phyloP scores from a whole-genome alignment of 2,329 filamentous ascomycete species.

The Penicillium sp. region DNA sequence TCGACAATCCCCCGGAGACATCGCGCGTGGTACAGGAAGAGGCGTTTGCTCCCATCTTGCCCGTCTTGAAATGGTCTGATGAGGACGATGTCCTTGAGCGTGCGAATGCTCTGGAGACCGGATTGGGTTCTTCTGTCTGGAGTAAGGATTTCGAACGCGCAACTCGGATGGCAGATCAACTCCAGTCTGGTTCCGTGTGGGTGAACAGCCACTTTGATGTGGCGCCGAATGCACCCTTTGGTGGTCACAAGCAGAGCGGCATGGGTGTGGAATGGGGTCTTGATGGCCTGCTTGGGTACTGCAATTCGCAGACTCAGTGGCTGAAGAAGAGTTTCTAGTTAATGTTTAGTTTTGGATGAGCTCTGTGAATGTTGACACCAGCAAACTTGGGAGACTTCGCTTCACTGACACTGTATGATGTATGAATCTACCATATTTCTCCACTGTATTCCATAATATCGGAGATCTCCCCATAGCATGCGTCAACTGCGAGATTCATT shows the following conservation, averaged over 20 bases:
- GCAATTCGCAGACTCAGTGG: constrained; percentile 33
- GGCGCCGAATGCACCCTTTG: constrained; percentile 35
- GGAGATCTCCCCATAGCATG: neutral
- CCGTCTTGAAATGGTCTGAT: constrained; percentile 52
- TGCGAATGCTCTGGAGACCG: constrained; percentile 47
- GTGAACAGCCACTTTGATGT: constrained; percentile 44
- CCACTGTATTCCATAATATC: neutral
- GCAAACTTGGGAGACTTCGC: neutral
- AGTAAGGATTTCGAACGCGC: constrained; percentile 46
- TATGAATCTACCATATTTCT: neutral
- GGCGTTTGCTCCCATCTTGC: constrained; percentile 57
- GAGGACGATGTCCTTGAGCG: constrained; percentile 53
- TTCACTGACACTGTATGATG: neutral
- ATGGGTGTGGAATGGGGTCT: constrained; percentile 43
- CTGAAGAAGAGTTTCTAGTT: constrained; percentile 18
- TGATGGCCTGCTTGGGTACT: constrained; percentile 34
- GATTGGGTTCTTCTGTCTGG: constrained; percentile 53
- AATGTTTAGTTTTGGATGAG: neutral
- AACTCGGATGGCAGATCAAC: constrained; percentile 44
- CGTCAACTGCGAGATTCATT: neutral
- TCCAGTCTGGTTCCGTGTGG: constrained; percentile 54
- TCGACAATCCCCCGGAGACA: constrained; percentile 50
- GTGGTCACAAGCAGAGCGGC: constrained; percentile 47
- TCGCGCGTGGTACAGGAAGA: constrained; percentile 52
- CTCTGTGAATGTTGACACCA: neutral